Evolutionary conservation across 805 yeast genomes (phyloP).

Genomic region (Saccharomyces mikatae): DNA sequence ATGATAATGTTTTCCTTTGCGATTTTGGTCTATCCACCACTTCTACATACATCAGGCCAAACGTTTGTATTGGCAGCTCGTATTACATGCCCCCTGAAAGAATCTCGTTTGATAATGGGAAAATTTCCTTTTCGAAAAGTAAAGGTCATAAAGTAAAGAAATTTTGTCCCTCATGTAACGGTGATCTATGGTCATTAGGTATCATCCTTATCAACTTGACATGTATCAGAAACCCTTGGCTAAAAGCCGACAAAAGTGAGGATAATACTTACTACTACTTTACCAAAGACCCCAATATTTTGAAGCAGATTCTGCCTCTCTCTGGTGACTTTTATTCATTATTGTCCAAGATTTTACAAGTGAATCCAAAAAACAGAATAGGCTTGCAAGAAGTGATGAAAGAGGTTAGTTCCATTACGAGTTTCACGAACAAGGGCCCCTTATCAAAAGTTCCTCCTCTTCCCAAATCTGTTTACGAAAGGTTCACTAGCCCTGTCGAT

Average conservation of each 20-base stretch:
- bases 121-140: not conserved
- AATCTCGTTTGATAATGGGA: slow-evolving; percentile 22
- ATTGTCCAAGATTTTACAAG: slow-evolving; percentile 31
- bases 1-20: slow-evolving; percentile 50
- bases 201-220: slow-evolving; percentile 72
- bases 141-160: not conserved
- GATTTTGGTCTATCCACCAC: slow-evolving; percentile 88
- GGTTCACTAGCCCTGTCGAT: not conserved
- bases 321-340: slow-evolving; percentile 52
- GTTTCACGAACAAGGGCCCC: slow-evolving; percentile 23
- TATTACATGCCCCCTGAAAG: slow-evolving; percentile 94
- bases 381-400: slow-evolving; percentile 15
- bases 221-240: slow-evolving; percentile 87
- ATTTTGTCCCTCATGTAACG: slow-evolving; percentile 54
- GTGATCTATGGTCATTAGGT: slow-evolving; percentile 85
- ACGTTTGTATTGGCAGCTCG: slow-evolving; percentile 77
- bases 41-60: slow-evolving; percentile 49
- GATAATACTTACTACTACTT: slow-evolving; percentile 62
- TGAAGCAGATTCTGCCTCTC: slow-evolving; percentile 66
- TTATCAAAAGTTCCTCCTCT: slow-evolving; percentile 15
- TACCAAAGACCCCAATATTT: slow-evolving; percentile 44
- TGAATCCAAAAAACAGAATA: slow-evolving; percentile 31
- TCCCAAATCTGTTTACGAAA: slow-evolving; percentile 3
- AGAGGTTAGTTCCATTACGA: slow-evolving; percentile 16
- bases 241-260: slow-evolving; percentile 56